Evolutionary conservation across 495 filamentous ascomycete species (phyloP).

Genomic region (Tricharina praecox): DNA sequence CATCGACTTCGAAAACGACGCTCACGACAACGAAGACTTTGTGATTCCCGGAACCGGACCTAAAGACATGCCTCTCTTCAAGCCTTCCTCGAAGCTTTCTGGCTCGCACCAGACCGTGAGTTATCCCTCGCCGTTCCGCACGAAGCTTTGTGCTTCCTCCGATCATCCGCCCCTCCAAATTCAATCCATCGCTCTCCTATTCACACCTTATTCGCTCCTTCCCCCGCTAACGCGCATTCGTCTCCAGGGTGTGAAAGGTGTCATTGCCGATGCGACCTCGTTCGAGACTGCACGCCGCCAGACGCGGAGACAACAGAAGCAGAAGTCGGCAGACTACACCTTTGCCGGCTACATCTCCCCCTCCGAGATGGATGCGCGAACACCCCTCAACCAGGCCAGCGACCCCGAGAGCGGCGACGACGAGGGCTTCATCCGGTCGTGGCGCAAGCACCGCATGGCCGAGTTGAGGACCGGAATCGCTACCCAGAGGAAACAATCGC

Average conservation of each 20-base stretch:
- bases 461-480: constrained; percentile 46
- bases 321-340: constrained; percentile 15
- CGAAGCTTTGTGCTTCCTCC: too few relatives aligned
- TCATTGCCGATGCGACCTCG: constrained; percentile 85
- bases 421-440: constrained; percentile 64
- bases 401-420: constrained; percentile 51
- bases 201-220: too few relatives aligned
- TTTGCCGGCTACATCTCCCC: constrained; percentile 16
- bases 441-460: constrained; percentile 60
- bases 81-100: constrained; percentile 13
- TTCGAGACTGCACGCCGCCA: constrained; percentile 68
- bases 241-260: constrained; percentile 93
- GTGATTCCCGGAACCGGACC: constrained; percentile 20
- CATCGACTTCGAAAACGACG: constrained; percentile 29
- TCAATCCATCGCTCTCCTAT: too few relatives aligned
- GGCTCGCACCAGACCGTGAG: constrained; percentile 26
- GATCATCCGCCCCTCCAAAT: too few relatives aligned
- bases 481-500: constrained; percentile 45
- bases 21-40: constrained; percentile 24
- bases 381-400: constrained; percentile 26
- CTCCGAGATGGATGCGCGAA: constrained; percentile 7
- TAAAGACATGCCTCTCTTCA: constrained; percentile 22
- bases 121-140: constrained; percentile 22
- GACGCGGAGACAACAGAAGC: constrained; percentile 34
- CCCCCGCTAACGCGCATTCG: constrained; percentile 21